These are phyloP conservation scores for Mycotypha africana DNA, from an alignment of 371 early-diverging fungal genomes.

Conservation along the genomic window DNA sequence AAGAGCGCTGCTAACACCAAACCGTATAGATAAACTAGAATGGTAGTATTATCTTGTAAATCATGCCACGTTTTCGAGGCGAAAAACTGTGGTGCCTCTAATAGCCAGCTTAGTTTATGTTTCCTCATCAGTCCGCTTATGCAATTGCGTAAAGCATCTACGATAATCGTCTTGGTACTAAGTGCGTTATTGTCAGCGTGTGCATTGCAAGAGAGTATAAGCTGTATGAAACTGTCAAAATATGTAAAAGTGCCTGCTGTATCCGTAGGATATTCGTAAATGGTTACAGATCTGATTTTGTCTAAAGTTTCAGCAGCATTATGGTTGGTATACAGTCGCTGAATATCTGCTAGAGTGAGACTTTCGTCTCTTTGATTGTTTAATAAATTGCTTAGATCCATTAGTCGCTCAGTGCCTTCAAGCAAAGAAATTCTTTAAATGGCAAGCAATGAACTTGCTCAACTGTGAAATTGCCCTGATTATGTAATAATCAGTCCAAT, in stretches of 20 bases:
- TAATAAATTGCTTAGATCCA: conserved; percentile 36
- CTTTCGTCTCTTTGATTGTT: conserved; percentile 19
- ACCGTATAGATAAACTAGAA: conserved; percentile 33
- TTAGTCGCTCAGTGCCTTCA: too few species aligned
- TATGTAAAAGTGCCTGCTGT: conserved; percentile 20
- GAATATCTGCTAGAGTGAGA: conserved; percentile 17
- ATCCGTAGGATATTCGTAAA: conserved; percentile 16
- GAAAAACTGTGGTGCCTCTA: conserved; percentile 19
- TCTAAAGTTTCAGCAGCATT: conserved; percentile 16
- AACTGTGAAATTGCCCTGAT: too few species aligned
- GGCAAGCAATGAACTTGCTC: too few species aligned
- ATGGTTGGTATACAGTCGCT: conserved; percentile 8
- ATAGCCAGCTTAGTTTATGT: conserved; percentile 21
- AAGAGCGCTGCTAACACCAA: conserved; percentile 27
- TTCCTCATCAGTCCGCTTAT: conserved; percentile 24
- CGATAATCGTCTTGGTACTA: conserved; percentile 18
- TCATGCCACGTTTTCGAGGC: conserved; percentile 20
- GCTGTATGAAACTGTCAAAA: conserved; percentile 31
- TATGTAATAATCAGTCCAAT: too few species aligned
- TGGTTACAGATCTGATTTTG: conserved; percentile 16
- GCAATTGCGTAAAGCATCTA: conserved; percentile 27
- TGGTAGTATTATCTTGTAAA: conserved; percentile 18
- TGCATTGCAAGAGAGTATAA: conserved; percentile 25
- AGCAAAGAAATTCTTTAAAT: too few species aligned
- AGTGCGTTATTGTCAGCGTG: too few species aligned